Evolutionary conservation across 306 rosid species (phyloP).

Genomic region (Cicer arietinum): DNA sequence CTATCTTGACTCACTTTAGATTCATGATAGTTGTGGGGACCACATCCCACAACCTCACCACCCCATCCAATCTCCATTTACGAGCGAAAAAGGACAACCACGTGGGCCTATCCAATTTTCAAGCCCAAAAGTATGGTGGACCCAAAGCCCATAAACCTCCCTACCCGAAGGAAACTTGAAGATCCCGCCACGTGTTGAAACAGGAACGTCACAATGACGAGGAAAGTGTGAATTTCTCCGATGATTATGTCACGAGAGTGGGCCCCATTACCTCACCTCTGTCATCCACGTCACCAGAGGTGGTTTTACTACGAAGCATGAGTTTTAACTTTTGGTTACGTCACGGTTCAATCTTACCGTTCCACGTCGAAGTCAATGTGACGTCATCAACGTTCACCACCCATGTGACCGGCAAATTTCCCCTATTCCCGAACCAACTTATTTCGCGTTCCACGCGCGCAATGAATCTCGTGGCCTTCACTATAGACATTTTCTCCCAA

Average conservation of each 20-base stretch:
- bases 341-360: slow-evolving; percentile 63
- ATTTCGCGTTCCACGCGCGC: slow-evolving; percentile 32
- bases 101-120: slow-evolving; percentile 32
- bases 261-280: slow-evolving; percentile 39
- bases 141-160: slow-evolving; percentile 51
- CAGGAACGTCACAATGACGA: slow-evolving; percentile 65
- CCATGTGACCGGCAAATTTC: slow-evolving; percentile 69
- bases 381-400: slow-evolving; percentile 46
- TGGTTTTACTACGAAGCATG: slow-evolving; percentile 23
- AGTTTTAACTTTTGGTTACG: slow-evolving; percentile 59
- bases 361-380: slow-evolving; percentile 61
- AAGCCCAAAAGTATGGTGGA: slow-evolving; percentile 40
- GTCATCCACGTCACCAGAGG: slow-evolving; percentile 58
- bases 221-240: slow-evolving; percentile 48
- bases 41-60: slow-evolving; percentile 44
- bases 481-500: neutral
- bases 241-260: slow-evolving; percentile 64
- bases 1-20: neutral
- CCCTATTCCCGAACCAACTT: slow-evolving; percentile 41
- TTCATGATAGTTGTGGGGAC: slow-evolving; percentile 50
- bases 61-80: slow-evolving; percentile 8
- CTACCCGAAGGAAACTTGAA: slow-evolving; percentile 57
- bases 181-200: slow-evolving; percentile 64
- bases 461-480: neutral
- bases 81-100: slow-evolving; percentile 12